Evolutionary conservation across 305 asterid species (phyloP), one percentile per base, ranked within the genome.

Genomic region (Solanum hybrid): DNA sequence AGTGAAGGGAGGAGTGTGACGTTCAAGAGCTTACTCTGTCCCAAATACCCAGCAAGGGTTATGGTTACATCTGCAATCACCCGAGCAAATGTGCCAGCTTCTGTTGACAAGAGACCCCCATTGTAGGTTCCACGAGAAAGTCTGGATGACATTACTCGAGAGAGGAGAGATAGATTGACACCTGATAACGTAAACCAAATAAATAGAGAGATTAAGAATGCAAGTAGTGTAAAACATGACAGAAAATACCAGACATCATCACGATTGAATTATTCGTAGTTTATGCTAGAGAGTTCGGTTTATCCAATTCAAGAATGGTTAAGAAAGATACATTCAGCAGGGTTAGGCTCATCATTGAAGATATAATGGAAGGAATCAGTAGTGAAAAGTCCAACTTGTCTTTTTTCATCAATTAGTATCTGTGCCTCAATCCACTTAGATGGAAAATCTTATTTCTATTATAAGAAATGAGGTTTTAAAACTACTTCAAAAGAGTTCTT

Each of bases 61-160:
- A 98, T 98, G 7, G 99, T 97, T 84, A 92, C 99, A 75, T 98
- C 99, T 69, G 99, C 99, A 79, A 98, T 83, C 89, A 98, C 99
- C 39, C 99, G 95, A n/a, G 99, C 99, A 67, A 98, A 87, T 3
- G 99, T 98, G 86, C 99, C 99, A 24, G 99, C 99, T 93, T 97
- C 99, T 3, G 99, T 98, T 22, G 99, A 98, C 92, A 98, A 85
- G 89, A 98, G 97, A 39, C 99, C 99, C 0, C 99, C 99, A 4
- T 97, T 97, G 93, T 86, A 97, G 69, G 99, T 97, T 64, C 99
- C 99, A 9, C 98, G 98, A 89, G 99, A 97, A 87, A 97, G 99
- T 93, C 99, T 93, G 8, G 99, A 97, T n/a, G 99, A 97, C 99
- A 97, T 97, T 39, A 97, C 99, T 92, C 99, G 94, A 11, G 99